Conservation (phyloP, 345 rosid genomes). For the Eucalyptus marginata region DNA sequence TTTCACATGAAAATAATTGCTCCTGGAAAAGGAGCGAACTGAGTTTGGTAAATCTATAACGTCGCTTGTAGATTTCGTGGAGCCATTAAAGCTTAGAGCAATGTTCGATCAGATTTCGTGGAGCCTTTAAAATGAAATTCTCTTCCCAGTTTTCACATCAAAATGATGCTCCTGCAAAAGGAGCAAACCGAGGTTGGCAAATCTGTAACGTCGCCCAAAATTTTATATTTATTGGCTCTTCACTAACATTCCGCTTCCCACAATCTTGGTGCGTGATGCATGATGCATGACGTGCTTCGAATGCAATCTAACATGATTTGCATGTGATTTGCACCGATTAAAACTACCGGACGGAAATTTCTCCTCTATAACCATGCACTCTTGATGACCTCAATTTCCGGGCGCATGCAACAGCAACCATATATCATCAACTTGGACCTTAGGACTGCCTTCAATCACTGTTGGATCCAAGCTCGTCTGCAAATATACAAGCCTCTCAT, state of each 20-base stretch:
- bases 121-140: not conserved
- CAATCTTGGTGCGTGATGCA: not conserved
- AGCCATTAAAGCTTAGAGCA: not conserved
- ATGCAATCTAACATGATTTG: not conserved
- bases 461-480: not conserved
- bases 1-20: not conserved
- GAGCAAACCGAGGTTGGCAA: not conserved
- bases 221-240: not conserved
- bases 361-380: not conserved
- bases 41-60: not conserved
- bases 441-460: not conserved
- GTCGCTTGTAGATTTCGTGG: not conserved
- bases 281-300: not conserved
- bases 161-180: not conserved
- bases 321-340: not conserved
- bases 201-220: not conserved
- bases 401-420: not conserved
- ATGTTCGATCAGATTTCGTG: not conserved
- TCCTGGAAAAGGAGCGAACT: not conserved
- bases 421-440: not conserved
- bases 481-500: not conserved
- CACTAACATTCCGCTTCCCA: not conserved
- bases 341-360: not conserved
- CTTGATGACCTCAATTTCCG: not conserved
- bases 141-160: not conserved